Evolutionary conservation across 441 rosid genomes (phyloP).

Genomic region (Populus hybrid): DNA sequence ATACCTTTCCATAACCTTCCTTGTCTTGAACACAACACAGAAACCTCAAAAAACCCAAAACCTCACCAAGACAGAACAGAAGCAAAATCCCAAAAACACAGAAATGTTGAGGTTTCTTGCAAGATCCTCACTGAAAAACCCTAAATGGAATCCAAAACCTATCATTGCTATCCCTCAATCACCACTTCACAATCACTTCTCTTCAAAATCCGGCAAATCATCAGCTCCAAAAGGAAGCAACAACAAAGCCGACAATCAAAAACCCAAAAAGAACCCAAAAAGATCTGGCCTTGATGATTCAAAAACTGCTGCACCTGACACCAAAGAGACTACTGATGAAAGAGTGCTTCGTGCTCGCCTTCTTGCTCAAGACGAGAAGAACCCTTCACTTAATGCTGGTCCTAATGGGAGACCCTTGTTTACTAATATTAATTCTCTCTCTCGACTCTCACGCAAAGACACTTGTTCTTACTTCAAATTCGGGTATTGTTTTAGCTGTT

Average conservation of each 20-base stretch:
- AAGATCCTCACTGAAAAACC: conserved; percentile 30
- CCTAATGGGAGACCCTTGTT: conserved; percentile 67
- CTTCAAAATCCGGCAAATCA: conserved; percentile 43
- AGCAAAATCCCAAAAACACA: background rate
- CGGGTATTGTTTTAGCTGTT: conserved; percentile 39
- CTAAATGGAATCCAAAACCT: conserved; percentile 9
- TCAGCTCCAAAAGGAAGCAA: conserved; percentile 26
- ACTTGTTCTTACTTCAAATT: conserved; percentile 69
- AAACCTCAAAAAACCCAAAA: conserved; percentile 23
- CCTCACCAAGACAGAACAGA: conserved; percentile 9
- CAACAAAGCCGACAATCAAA: conserved; percentile 22
- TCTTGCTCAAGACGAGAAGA: conserved; percentile 60
- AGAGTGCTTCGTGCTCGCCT: conserved; percentile 51
- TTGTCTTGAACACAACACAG: background rate
- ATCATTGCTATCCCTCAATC: conserved; percentile 3
- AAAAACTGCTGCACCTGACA: conserved; percentile 9
- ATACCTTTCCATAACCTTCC: background rate
- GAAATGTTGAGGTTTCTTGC: conserved; percentile 40
- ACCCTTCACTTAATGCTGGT: conserved; percentile 64
- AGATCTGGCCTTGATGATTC: background rate
- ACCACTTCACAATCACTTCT: conserved; percentile 16
- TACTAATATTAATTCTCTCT: conserved; percentile 54
- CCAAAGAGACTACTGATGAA: conserved; percentile 28
- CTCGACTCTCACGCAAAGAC: conserved; percentile 62
- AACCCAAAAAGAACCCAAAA: conserved; percentile 18